Evolutionary conservation across 2,329 filamentous ascomycete genomes (phyloP).

Genomic region (Talaromyces piceae): DNA sequence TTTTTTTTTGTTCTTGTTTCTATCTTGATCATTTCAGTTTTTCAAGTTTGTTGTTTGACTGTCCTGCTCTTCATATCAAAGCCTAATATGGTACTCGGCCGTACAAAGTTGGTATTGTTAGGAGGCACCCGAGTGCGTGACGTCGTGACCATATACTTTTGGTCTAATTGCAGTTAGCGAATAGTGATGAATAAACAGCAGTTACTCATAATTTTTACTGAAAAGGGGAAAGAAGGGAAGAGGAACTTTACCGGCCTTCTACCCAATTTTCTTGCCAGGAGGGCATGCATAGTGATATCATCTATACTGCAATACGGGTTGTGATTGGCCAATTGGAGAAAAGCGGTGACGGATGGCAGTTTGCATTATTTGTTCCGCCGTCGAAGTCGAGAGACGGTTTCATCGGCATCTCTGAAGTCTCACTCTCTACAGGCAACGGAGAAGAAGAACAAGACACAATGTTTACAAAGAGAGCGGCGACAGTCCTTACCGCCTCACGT

Average conservation of each 20-base stretch:
- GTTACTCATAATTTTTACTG: no score
- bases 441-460: background rate
- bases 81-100: background rate
- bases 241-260: no score
- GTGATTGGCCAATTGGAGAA: background rate
- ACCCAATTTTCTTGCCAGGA: no score
- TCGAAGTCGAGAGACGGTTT: background rate
- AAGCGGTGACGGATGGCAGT: background rate
- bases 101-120: background rate
- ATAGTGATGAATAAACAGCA: background rate
- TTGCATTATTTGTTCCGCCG: background rate
- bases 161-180: background rate
- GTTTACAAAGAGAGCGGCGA: background rate
- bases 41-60: background rate
- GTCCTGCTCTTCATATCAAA: conserved; percentile 11
- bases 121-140: background rate
- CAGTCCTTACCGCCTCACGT: background rate
- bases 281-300: background rate
- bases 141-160: conserved; percentile 12
- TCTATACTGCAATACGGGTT: background rate
- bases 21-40: conserved; percentile 1
- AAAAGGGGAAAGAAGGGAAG: no score
- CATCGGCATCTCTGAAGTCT: background rate
- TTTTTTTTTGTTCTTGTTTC: conserved; percentile 5
- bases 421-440: background rate